Evolutionary conservation across 2,329 filamentous ascomycete species (phyloP), one percentile per base, ranked within the genome.

Genomic region (Delphinella strobiligena): DNA sequence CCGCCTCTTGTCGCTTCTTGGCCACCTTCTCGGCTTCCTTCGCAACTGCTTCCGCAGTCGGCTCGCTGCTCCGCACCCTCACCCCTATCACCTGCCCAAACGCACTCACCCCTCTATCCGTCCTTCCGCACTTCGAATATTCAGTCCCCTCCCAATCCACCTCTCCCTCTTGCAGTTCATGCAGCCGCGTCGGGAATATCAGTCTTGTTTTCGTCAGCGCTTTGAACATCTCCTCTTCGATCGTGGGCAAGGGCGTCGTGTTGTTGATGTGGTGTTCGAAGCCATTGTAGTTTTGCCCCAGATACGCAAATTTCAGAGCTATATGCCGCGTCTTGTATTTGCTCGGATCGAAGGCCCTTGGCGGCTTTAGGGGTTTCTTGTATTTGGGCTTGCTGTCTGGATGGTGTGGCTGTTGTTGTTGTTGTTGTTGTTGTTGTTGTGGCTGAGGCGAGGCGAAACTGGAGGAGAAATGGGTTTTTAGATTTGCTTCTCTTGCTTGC

Each of bases 31-130:
- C 47, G 12, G 37, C 24, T 33, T 37, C 45, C 43, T 31, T 40
- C n/a, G n/a, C 42, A 16, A 40, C 37, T 32, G 34, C 42, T 31
- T 47, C 47, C 33, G 38, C 40, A 39, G 53, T 53, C 1, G 85
- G 85, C 48, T 74, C 67, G 51, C 82, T 82, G 60, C 88, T 95
- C 55, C 89, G 71, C 12, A 98, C 79, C 40, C 81, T 68, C 31
- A 98, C 64, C 1, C 79, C 82, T 53, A 98, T 78, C 42, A 98
- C 91, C 65, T 98, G 91, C 0, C 91, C 91, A 64, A 98, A 98
- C 3, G 91, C 88, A 60, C 87, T 95, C 27, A 98, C 91, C 10
- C 91, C 91, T 39, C 78, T 72, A 58, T 98, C 91, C 14, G 91
- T 98, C 46, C 91, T 72, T 2, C 91, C 91, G 54, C 89, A 95